phyloP scores from a whole-genome alignment of 371 early-diverging fungal genomes.

The Chytridium lagenaria region DNA sequence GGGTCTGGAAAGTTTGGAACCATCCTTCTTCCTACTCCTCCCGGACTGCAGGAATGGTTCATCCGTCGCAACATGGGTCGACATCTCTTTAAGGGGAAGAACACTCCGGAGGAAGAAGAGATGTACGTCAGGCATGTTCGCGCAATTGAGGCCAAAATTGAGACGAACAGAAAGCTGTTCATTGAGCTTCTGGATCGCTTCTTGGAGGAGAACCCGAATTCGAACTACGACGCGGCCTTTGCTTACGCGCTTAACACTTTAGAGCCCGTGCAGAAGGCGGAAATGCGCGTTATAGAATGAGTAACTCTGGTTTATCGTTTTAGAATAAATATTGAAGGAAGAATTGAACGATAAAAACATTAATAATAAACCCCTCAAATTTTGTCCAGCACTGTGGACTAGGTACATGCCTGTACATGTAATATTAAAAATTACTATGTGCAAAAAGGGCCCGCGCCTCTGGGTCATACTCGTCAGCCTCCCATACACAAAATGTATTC shows the following conservation, averaged over 20 bases:
- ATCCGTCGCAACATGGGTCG: background rate
- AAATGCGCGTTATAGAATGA: too few species aligned
- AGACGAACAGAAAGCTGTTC: background rate
- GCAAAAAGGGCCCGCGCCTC: too few species aligned
- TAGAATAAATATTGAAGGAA: too few species aligned
- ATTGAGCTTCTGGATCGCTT: background rate
- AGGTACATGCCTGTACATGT: too few species aligned
- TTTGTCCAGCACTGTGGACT: too few species aligned
- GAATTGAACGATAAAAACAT: too few species aligned
- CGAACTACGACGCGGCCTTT: background rate
- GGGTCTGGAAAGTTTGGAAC: constrained; percentile 13
- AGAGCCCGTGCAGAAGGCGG: background rate
- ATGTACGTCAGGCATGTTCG: background rate
- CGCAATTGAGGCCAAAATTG: background rate
- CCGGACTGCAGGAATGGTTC: constrained; percentile 8
- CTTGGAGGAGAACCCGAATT: background rate
- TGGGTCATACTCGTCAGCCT: too few species aligned
- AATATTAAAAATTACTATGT: too few species aligned
- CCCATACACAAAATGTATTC: too few species aligned
- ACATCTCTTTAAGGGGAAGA: background rate
- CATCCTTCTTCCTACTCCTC: background rate
- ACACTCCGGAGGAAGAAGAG: constrained; percentile 1
- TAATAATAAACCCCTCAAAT: too few species aligned
- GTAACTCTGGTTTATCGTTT: too few species aligned
- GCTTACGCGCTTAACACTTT: background rate